Percentiles rank a stretch among this genome's conserved stretches.
phyloP scores from a whole-genome alignment of 352 stramenopile genomes.

The Phytophthora boehmeriae region DNA sequence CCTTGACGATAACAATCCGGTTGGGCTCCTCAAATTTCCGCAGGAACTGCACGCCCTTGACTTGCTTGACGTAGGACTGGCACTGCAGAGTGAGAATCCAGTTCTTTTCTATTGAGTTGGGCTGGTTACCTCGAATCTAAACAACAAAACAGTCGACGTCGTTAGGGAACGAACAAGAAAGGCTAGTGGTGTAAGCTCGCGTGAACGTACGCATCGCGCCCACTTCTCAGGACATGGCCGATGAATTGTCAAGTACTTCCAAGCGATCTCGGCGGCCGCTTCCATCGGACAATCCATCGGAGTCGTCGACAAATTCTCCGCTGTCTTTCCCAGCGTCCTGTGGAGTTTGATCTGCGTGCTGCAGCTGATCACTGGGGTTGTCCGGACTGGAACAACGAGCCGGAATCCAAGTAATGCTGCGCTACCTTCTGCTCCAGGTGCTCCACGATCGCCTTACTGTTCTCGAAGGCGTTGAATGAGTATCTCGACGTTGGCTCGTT shows the following conservation, averaged over 20 bases:
- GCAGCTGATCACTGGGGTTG: conserved; percentile 2
- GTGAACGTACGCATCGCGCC: conserved; percentile 13
- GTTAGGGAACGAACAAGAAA: neutral
- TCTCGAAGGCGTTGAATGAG: conserved; percentile 23
- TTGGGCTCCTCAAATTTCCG: conserved; percentile 34
- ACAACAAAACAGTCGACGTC: neutral
- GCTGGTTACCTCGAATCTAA: conserved; percentile 16
- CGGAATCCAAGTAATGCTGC: conserved; percentile 16
- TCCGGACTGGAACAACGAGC: conserved; percentile 13
- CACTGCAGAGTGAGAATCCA: conserved; percentile 28
- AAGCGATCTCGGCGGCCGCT: conserved; percentile 15
- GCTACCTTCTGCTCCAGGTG: conserved; percentile 17
- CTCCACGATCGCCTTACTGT: conserved; percentile 20
- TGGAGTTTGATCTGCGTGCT: conserved; percentile 23
- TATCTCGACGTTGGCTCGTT: conserved; percentile 22
- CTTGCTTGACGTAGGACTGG: conserved; percentile 16
- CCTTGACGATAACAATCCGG: conserved; percentile 29
- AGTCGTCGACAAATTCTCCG: conserved; percentile 24
- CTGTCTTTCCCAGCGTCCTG: conserved; percentile 6
- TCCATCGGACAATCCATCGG: conserved; percentile 27
- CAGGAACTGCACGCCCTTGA: conserved; percentile 34
- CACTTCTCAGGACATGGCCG: conserved; percentile 32
- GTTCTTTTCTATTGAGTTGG: conserved; percentile 33
- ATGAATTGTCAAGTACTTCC: conserved; percentile 27
- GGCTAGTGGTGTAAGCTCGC: too few relatives aligned